These are phyloP conservation scores for Colletotrichum theobromicola DNA, from an alignment of 2,329 filamentous ascomycete species.

Conservation along the genomic window DNA sequence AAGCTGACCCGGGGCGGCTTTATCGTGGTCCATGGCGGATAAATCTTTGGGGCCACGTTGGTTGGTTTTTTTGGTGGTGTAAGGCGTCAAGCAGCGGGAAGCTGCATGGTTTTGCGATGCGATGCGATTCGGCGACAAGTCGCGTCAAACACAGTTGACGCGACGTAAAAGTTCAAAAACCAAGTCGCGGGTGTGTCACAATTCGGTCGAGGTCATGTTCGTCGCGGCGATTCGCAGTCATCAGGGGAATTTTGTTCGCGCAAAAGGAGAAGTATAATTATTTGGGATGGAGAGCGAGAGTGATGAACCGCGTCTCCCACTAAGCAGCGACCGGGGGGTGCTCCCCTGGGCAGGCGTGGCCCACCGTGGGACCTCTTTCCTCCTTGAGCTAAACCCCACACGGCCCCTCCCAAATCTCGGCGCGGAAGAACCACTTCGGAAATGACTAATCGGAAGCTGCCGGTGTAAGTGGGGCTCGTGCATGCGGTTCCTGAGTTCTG, in stretches of 20 bases:
- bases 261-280: conserved; percentile 5
- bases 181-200: not conserved
- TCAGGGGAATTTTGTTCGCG: conserved; percentile 10
- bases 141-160: conserved; percentile 17
- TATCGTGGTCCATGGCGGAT: conserved; percentile 29
- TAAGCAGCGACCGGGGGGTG: not conserved
- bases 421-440: not conserved
- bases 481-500: not conserved
- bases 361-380: conserved; percentile 5
- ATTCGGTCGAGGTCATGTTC: not conserved
- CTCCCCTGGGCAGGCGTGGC: not conserved
- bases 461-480: not conserved
- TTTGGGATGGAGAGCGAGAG: conserved; percentile 7
- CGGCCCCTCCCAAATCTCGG: conserved; percentile 9
- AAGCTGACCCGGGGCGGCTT: conserved; percentile 14
- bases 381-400: conserved; percentile 7
- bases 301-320: conserved; percentile 15
- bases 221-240: not conserved
- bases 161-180: not conserved
- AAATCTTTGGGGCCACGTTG: not conserved
- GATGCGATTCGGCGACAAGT: conserved; percentile 1
- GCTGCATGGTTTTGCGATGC: conserved; percentile 13
- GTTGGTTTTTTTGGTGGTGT: not conserved
- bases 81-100: conserved; percentile 5
- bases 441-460: conserved; percentile 6